Percentiles rank a stretch among this genome's conserved stretches.
These are phyloP conservation scores for Colletotrichum sp. DNA, from an alignment of 2,329 filamentous ascomycete species.

Conservation along the genomic window DNA sequence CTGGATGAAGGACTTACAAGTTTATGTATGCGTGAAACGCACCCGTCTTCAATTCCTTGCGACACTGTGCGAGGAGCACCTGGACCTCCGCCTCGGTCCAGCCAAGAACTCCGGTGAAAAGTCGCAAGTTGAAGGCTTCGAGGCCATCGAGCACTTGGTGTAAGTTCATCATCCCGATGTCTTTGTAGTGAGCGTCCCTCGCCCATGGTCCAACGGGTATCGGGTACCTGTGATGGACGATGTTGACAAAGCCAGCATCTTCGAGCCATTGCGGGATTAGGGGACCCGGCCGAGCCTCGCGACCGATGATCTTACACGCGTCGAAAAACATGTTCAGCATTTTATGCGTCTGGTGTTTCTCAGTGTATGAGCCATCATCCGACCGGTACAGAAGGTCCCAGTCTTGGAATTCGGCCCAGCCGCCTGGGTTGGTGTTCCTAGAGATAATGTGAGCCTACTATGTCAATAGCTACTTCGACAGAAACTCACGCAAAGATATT, in stretches of 20 bases:
- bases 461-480: accelerated
- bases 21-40: conserved; percentile 28
- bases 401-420: conserved; percentile 31
- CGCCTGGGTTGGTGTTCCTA: conserved; percentile 37
- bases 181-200: conserved; percentile 31
- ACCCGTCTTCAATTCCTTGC: conserved; percentile 31
- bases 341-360: not conserved
- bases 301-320: conserved; percentile 26
- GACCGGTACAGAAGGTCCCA: conserved; percentile 22
- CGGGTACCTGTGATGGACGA: conserved; percentile 33
- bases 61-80: conserved; percentile 29
- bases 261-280: conserved; percentile 33
- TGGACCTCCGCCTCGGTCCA: conserved; percentile 31
- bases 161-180: conserved; percentile 30
- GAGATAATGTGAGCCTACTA: not conserved
- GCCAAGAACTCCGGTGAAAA: conserved; percentile 32
- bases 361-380: conserved; percentile 25
- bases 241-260: conserved; percentile 41
- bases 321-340: conserved; percentile 20
- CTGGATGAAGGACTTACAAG: conserved; percentile 14
- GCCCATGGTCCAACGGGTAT: conserved; percentile 41
- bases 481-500: not conserved
- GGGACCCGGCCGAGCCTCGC: conserved; percentile 33
- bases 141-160: conserved; percentile 23
- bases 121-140: conserved; percentile 26